A percentile compares a stretch with the other conserved stretches of the same genome.
These are phyloP conservation scores for Leishmania aethiopica DNA, from an alignment of 208 protist genomes.

Conservation along the genomic window DNA sequence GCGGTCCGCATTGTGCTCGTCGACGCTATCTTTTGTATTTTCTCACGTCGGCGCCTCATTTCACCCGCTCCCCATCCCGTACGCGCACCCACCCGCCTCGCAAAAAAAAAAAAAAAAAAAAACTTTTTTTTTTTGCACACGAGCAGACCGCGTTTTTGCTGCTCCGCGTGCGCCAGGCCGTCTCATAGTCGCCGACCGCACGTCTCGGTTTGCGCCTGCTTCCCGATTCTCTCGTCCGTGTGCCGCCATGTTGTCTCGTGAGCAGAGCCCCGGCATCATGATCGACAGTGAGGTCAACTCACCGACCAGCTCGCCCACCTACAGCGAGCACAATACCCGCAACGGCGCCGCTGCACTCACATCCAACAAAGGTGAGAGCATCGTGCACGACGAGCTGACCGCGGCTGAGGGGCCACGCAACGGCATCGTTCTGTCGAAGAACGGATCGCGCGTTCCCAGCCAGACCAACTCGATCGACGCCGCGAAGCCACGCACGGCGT, in stretches of 20 bases:
- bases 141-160: not conserved
- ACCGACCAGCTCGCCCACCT: not conserved
- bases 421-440: not conserved
- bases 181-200: not conserved
- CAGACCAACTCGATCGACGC: not conserved
- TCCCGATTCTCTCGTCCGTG: not conserved
- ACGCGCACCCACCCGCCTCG: not conserved
- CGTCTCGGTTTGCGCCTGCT: too few species aligned
- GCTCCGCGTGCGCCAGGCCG: not conserved
- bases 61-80: not conserved
- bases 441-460: not conserved
- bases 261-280: constrained; percentile 25
- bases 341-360: not conserved
- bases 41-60: not conserved
- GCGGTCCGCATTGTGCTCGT: not conserved
- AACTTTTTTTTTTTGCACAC: not conserved
- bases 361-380: not conserved
- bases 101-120: too few species aligned
- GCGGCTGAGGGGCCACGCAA: not conserved
- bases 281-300: constrained; percentile 4
- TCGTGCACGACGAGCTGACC: not conserved
- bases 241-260: constrained; percentile 17
- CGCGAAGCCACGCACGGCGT: not conserved
- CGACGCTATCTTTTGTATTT: not conserved
- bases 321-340: not conserved